Evolutionary conservation across 495 filamentous ascomycete genomes (phyloP).

Genomic region (Penicillium coprophilum): DNA sequence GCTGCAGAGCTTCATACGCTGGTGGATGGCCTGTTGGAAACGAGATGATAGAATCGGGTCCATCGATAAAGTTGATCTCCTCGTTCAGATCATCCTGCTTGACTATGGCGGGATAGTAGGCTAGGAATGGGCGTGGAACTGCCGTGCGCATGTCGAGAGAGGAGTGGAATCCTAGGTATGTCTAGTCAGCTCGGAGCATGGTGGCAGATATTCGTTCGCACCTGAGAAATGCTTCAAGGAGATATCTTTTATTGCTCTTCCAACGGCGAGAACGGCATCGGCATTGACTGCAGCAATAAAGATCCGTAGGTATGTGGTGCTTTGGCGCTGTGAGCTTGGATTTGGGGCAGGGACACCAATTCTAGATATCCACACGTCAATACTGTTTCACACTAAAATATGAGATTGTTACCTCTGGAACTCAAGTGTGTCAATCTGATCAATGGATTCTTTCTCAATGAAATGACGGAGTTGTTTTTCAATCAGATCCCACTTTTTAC

Average conservation of each 20-base stretch:
- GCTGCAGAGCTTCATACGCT: conserved; percentile 13
- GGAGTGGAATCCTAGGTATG: conserved; percentile 26
- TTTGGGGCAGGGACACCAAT: conserved; percentile 28
- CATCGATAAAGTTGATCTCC: conserved; percentile 20
- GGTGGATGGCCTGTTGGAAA: conserved; percentile 22
- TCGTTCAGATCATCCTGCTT: conserved; percentile 27
- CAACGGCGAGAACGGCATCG: conserved; percentile 16
- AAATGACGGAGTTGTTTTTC: conserved; percentile 40
- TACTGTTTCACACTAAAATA: background rate
- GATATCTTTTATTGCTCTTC: conserved; percentile 23
- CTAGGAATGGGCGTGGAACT: conserved; percentile 31
- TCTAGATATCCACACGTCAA: conserved; percentile 7
- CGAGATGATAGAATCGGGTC: conserved; percentile 1
- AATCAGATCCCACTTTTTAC: conserved; percentile 41
- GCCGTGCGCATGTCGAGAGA: conserved; percentile 33
- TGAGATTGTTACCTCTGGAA: conserved; percentile 27
- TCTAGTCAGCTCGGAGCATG: background rate
- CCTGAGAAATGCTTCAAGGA: conserved; percentile 38
- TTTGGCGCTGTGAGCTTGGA: conserved; percentile 21
- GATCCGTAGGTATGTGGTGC: conserved; percentile 36
- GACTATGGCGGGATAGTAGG: conserved; percentile 35
- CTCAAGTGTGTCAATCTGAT: conserved; percentile 30
- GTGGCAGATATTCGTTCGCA: background rate
- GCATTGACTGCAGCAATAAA: conserved; percentile 22
- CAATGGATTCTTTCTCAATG: conserved; percentile 13